These are phyloP conservation scores for Arbutus unedo DNA, from an alignment of 148 eudicot genomes.

Conservation along the genomic window DNA sequence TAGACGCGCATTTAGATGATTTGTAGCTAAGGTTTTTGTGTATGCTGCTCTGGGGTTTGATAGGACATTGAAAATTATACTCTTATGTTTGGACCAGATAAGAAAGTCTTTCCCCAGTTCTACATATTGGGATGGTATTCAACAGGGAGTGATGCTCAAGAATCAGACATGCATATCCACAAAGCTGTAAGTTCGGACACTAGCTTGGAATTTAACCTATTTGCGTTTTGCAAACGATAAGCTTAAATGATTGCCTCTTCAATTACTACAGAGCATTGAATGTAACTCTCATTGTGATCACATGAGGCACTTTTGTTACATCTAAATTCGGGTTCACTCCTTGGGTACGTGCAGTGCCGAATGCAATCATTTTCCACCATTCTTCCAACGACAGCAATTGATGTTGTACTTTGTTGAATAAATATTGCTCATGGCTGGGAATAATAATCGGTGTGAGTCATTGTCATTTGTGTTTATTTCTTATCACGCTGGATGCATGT, in stretches of 20 bases:
- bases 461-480: neutral
- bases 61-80: neutral
- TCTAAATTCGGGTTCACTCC: neutral
- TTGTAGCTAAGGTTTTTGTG: neutral
- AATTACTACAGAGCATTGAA: no score
- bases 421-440: neutral
- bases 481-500: neutral
- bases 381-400: neutral
- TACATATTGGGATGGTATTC: slow-evolving; percentile 96
- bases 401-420: neutral
- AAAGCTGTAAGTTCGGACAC: slow-evolving; percentile 61
- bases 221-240: no score
- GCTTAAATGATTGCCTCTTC: no score
- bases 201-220: no score
- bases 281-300: no score
- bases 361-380: neutral
- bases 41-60: neutral
- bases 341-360: neutral
- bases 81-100: slow-evolving; percentile 46
- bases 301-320: no score
- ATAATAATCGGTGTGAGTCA: no score
- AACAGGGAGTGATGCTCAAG: slow-evolving; percentile 84
- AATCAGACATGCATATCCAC: slow-evolving; percentile 85
- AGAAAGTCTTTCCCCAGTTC: slow-evolving; percentile 86
- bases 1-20: neutral